Base-by-base conservation (phyloP, 2,329 filamentous ascomycete genomes). In the Pseudogymnoascus sp. region DNA sequence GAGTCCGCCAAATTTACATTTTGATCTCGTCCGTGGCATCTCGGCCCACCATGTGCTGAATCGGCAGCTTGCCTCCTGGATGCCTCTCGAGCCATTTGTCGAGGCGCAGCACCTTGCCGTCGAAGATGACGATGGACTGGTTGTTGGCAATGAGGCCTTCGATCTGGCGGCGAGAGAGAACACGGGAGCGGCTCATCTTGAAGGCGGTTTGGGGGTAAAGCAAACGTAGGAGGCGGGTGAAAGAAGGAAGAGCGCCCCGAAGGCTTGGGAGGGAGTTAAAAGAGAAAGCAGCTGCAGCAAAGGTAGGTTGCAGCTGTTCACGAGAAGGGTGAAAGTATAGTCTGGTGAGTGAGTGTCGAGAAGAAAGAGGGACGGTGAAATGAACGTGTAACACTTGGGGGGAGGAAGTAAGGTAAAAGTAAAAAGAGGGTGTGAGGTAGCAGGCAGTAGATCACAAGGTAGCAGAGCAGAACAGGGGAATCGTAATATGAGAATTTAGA, bases 11-110 rank as follows among this genome's bases (percentile, higher is more conserved):
- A 58, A 50, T 87, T 58, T 81, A 97, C 90, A 87, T 90, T 73
- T 88, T 90, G 64, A 97, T 87, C 75, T 97, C 94, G 73, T 97
- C 92, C 11, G 93, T 97, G 58, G 91, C 93, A 83, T 96, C 91
- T 75, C 88, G 84, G 64, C 91, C 91, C 63, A 97, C 84, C 91
- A 97, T 94, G 72, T 99, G 94, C 72, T 85, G 79, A 65, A 99
- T 95, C 60, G 93, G 83, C 75, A 91, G 94, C 69, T 93, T 87
- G 67, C 94, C 94, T 62, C 94, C 94, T 9, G 94, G 94, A 70
- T 97, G 94, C 70, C 89, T 97, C 60, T 84, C 84, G 59, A 95
- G 77, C 90, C 91, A 99, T 43, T 87, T 81, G 73, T 97, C 93
- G 30, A 91, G 86, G 75, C 91, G 96, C 67, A 97, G 75, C 7